Base-by-base conservation (phyloP, 2,329 filamentous ascomycete genomes). In the Cladosporium sphaerospermum region DNA sequence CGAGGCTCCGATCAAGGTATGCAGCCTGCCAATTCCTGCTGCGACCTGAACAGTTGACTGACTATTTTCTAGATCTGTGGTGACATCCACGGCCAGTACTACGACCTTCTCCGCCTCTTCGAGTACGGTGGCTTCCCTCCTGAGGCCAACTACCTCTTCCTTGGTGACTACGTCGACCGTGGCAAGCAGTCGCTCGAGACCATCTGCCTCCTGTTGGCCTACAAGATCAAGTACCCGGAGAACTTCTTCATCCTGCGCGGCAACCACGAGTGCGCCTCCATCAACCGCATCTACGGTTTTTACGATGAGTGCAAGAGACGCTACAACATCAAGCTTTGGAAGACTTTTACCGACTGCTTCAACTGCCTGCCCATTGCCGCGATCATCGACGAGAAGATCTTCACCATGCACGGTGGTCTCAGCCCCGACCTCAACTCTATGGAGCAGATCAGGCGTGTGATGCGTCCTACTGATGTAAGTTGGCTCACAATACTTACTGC, bases 211-310 rank as follows among this genome's bases (percentile, higher is more conserved):
- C 81, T 99, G 54, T 82, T 99, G 48, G 90, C 90, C 58, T 99
- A 97, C 83, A 99, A 99, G 83, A 95, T 99, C 82, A 97, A 97
- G 78, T 97, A 96, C 72, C 93, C 93, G 45, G 93, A 99, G 77
- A 99, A 99, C 79, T 97, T 99, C 78, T 99, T 99, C 79, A 88
- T 99, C 62, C 83, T 99, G 55, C 89, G 93, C 63, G 93, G 93
- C 59, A 99, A 99, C 79, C 93, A 99, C 79, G 93, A 99, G 75
- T 97, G 93, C 76, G 93, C 93, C 55, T 95, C 89, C 50, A 95
- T 99, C 79, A 99, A 95, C 78, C 89, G 93, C 69, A 95, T 97
- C 74, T 99, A 99, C 73, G 93, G 93, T 56, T 99, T 99, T 79
- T 99, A 99, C 79, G 93, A 99, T 69, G 92, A 99, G 75, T 99